Conservation (phyloP, 176 grass and related monocot species). For the Lolium rigidum region DNA sequence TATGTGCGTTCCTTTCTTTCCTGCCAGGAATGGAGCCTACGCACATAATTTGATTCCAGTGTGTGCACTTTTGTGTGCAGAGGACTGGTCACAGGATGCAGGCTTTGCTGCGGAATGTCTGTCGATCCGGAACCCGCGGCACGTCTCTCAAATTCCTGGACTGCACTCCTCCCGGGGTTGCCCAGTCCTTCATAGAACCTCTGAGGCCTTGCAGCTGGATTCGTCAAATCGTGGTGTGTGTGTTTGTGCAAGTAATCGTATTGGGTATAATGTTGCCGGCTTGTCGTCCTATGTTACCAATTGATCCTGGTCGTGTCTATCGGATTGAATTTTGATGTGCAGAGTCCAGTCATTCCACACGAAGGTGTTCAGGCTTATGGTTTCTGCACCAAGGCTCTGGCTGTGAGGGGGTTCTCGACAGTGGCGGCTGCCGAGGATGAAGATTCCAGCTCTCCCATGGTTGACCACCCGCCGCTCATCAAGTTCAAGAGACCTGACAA, state of each 20-base stretch:
- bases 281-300: neutral
- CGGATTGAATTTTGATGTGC: neutral
- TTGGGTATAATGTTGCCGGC: neutral
- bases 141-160: neutral
- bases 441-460: neutral
- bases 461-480: constrained; percentile 58
- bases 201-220: constrained; percentile 11
- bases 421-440: constrained; percentile 42
- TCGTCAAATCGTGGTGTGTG: constrained; percentile 28
- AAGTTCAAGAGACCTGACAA: constrained; percentile 97
- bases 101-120: neutral
- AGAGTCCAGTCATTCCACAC: neutral
- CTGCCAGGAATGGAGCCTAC: neutral
- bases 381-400: neutral
- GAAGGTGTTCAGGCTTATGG: constrained; percentile 17
- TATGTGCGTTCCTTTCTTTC: no score
- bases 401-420: constrained; percentile 41
- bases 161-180: neutral
- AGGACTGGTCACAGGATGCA: constrained; percentile 19
- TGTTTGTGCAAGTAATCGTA: neutral
- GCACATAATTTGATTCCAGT: neutral
- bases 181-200: neutral
- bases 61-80: neutral
- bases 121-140: neutral
- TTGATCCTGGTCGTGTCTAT: neutral